Evolutionary conservation across 1,284 basidiomycete genomes (phyloP).

Genomic region (Naganishia cerealis): DNA sequence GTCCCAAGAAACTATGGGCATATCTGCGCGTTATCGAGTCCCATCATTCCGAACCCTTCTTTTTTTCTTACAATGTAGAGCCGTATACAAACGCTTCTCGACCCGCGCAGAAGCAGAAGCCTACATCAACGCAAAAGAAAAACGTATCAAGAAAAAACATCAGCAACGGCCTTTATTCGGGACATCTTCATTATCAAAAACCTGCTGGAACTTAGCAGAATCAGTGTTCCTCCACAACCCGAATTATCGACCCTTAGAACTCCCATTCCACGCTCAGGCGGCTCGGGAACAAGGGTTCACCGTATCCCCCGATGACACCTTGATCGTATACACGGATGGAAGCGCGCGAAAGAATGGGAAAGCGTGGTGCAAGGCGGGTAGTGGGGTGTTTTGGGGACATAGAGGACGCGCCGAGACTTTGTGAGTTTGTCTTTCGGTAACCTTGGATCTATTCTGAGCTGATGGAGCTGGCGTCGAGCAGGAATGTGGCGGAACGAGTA

Average conservation of each 20-base stretch:
- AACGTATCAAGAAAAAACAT: no score
- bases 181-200: conserved; percentile 9
- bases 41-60: background rate
- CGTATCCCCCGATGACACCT: conserved; percentile 30
- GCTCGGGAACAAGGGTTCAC: conserved; percentile 2
- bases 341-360: conserved; percentile 48
- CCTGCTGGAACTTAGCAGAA: background rate
- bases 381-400: conserved; percentile 51
- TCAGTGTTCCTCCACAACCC: conserved; percentile 19
- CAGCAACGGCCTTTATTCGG: background rate
- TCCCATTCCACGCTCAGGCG: conserved; percentile 22
- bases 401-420: conserved; percentile 38
- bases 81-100: conserved; percentile 51
- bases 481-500: conserved; percentile 49
- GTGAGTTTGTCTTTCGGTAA: conserved; percentile 20
- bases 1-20: conserved; percentile 18
- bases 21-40: background rate
- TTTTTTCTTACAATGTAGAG: conserved; percentile 36
- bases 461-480: background rate
- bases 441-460: background rate
- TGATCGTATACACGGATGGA: conserved; percentile 54
- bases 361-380: conserved; percentile 44
- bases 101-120: conserved; percentile 39
- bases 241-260: conserved; percentile 19
- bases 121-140: conserved; percentile 36